Evolutionary conservation across 768 basidiomycete species (phyloP), one percentile per base, ranked within the genome.

Genomic region (Tremella yokohamensis): DNA sequence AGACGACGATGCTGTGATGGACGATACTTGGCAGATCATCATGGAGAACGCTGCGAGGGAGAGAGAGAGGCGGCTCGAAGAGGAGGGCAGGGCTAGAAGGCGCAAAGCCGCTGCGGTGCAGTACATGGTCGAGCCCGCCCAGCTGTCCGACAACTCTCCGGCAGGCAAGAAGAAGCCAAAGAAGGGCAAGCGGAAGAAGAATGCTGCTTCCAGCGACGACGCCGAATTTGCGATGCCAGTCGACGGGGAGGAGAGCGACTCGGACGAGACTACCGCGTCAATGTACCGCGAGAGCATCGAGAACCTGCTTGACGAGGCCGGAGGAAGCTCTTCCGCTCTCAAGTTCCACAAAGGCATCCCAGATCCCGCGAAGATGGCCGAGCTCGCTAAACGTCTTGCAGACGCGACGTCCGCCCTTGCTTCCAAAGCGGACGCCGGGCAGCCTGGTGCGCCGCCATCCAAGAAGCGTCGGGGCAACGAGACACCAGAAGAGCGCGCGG

Each of bases 21-120:
- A 61, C 19, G 86, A 90, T n/a, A 66, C 62, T 73, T 93, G 90
- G 91, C 82, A 86, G 11, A 82, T 83, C 53, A 84, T 88, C 9
- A 76, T 92, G 45, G 76, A 80, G 54, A 79, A 78, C 37, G 80
- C 82, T 52, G 80, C 78, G 51, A 76, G 79, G 13, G 76, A 79
- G 56, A 81, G 80, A 55, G 47, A 34, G 39, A 81, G 82, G 54
- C 81, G 75, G 78, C 84, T 83, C 49, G 74, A 77, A 40, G 86
- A 84, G 1, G 89, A 88, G 44, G 84, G 88, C 64, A 88, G 89
- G 37, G 85, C 81, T 22, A 65, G 60, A 40, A 84, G 87, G 60
- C 84, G 88, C 34, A 84, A 82, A 50, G 88, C 88, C 49, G 85
- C 59, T 6, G 83, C 52, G 75, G 81, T 47, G 79, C 81, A 70